phyloP scores from a whole-genome alignment of 495 filamentous ascomycete species.

The Ramalina peruviana region DNA sequence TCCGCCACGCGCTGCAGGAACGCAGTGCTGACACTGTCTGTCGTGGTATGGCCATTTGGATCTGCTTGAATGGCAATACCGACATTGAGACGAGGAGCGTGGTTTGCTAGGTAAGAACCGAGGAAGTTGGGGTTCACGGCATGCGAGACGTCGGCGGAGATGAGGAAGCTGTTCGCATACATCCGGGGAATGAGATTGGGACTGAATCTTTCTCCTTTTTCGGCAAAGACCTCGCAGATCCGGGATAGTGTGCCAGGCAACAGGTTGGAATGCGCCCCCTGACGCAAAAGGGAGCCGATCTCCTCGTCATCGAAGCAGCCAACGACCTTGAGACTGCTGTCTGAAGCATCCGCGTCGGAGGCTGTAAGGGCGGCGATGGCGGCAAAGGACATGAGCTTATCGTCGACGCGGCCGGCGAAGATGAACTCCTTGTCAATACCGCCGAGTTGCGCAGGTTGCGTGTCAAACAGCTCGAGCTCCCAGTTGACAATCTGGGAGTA shows the following conservation, averaged over 20 bases:
- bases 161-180: slow-evolving; percentile 83
- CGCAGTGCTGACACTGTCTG: slow-evolving; percentile 65
- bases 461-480: slow-evolving; percentile 96
- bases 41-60: slow-evolving; percentile 85
- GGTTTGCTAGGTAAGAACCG: slow-evolving; percentile 63
- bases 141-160: slow-evolving; percentile 88
- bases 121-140: slow-evolving; percentile 92
- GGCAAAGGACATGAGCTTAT: slow-evolving; percentile 90
- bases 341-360: slow-evolving; percentile 25
- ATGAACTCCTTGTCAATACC: slow-evolving; percentile 90
- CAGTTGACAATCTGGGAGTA: slow-evolving; percentile 55
- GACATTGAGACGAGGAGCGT: slow-evolving; percentile 79
- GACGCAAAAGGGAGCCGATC: slow-evolving; percentile 77
- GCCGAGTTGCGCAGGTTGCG: slow-evolving; percentile 68
- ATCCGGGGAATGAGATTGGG: slow-evolving; percentile 66
- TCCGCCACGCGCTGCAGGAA: slow-evolving; percentile 63
- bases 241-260: slow-evolving; percentile 67
- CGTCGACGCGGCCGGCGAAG: slow-evolving; percentile 88
- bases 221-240: slow-evolving; percentile 55
- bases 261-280: slow-evolving; percentile 83
- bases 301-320: slow-evolving; percentile 94
- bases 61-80: slow-evolving; percentile 78
- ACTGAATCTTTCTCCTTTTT: slow-evolving; percentile 27
- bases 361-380: slow-evolving; percentile 76
- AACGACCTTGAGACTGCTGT: slow-evolving; percentile 63